Evolutionary conservation across 2,329 filamentous ascomycete genomes (phyloP).

Genomic region (Aspergillus texensis): DNA sequence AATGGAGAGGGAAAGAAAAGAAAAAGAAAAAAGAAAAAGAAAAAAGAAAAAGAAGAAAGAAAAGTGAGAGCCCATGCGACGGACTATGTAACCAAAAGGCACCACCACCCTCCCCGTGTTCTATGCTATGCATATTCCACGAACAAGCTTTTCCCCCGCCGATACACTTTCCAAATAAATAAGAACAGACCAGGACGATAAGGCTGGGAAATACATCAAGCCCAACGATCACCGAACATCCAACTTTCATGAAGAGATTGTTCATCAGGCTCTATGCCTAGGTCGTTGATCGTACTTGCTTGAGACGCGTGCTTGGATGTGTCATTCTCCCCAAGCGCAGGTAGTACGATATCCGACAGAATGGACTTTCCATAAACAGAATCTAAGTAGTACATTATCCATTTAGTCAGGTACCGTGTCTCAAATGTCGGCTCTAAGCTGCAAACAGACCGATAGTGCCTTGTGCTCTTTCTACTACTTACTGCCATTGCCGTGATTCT

Average conservation of each 20-base stretch:
- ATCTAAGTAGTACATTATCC: slow-evolving; percentile 9
- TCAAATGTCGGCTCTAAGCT: slow-evolving; percentile 1
- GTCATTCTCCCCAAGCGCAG: background rate
- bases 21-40: no score
- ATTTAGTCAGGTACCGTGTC: slow-evolving; percentile 11
- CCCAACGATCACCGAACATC: slow-evolving; percentile 25
- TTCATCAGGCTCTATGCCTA: slow-evolving; percentile 12
- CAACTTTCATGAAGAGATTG: slow-evolving; percentile 15
- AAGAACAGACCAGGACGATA: slow-evolving; percentile 6
- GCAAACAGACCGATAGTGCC: slow-evolving; percentile 13
- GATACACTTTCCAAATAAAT: background rate
- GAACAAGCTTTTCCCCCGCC: background rate
- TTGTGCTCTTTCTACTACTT: slow-evolving; percentile 24
- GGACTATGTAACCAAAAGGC: background rate
- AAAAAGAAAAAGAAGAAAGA: background rate
- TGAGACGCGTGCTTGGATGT: background rate
- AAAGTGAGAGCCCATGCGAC: background rate
- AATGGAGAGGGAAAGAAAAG: background rate
- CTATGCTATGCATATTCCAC: background rate
- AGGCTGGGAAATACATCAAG: slow-evolving; percentile 16
- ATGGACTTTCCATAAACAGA: background rate
- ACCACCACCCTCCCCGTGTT: background rate
- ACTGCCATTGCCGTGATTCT: slow-evolving; percentile 23
- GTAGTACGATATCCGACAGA: background rate
- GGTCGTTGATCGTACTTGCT: background rate